Base-by-base conservation (phyloP, 306 rosid genomes). In the Prunus mira region DNA sequence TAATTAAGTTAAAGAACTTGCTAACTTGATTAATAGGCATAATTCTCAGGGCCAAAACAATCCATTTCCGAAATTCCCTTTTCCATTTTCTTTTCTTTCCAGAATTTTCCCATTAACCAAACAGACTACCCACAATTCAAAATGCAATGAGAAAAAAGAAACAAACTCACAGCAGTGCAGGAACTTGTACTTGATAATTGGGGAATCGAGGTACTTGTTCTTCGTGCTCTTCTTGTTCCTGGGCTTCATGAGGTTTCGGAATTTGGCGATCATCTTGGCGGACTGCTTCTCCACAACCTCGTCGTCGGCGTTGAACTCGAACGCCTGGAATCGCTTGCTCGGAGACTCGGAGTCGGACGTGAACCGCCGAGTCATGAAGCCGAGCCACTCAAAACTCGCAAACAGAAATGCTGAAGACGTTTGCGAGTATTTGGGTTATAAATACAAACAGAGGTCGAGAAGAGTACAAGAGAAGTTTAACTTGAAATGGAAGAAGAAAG, bases 241-340 rank as follows among this genome's bases (percentile, higher is more conserved):
- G 34, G 20, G 72, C n/a, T 46, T 62, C 64, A 18, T 34, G 81
- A 84, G 86, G 86, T 80, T 84, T 67, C 10, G 3, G 51, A 82
- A 84, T 61, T 81, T 82, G 57, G 15, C 38, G 6, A 32, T 4
- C 27, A 75, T 72, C 28, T 38, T 79, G 57, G 15, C 30, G 19
- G 85, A 76, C 12, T 17, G 18, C n/a, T 63, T 74, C 67, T 81
- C 88, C 64, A 73, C 10, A 20, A 5, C 57, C 34, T 51, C 72
- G 19, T 85, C 91, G 25, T 88, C 88, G 22, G 67, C 82, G 76
- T 50, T 50, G 78, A 90, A 88, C 28, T 90, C 92, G 87, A 86
- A 90, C 22, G 83, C 87, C 3, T 76, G 46, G 77, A 88, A 86
- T 75, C 86, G 87, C 47, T 71, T 79, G 6, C 60, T 49, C 11